Base-by-base conservation (phyloP, 2,329 filamentous ascomycete species). In the Ophiostoma sp. region DNA sequence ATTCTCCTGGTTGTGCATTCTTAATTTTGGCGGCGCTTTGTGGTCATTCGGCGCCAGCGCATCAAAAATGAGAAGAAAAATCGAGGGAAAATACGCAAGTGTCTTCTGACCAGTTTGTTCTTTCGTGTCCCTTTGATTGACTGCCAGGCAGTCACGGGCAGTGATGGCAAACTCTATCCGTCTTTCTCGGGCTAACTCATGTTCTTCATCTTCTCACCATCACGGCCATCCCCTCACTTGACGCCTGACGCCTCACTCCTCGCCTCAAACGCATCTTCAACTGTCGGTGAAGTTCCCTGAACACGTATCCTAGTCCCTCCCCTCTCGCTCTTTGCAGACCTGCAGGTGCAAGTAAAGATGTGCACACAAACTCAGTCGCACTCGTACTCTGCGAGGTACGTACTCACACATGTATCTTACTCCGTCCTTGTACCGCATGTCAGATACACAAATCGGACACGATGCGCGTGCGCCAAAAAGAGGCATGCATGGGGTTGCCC, bases 381-480 rank as follows among this genome's bases (percentile, higher is more conserved):
- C 64, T n/a, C 42, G 25, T n/a, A n/a, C 42, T 68, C n/a, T 68
- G 64, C 64, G 42, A 48, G 63, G 63, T 42, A 42, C 33, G 19
- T 39, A 36, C 59, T n/a, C 19, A 15, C 11, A n/a, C 9, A 55
- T 28, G n/a, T 55, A 9, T 50, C 25, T 31, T 33, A 33, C 25
- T 36, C 36, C 42, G 42, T 48, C 42, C 42, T 48, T 48, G 48
- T 57, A 55, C 69, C 33, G 28, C 39, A 71, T 52, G 69, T 25
- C 57, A 71, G 69, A 71, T 64, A 63, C 50, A 66, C 61, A 64
- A 31, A 71, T 71, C 69, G 69, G 69, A 33, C 57, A 64, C 25
- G 45, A 69, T 50, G 57, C 42, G 57, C 57, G 69, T 64, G 57
- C 57, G 69, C 69, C 57, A 64, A 64, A 71, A 61, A 33, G 42